A percentile compares a stretch with the other conserved stretches of the same genome.
These are phyloP conservation scores for Thalassiosira exigua DNA, from an alignment of 352 stramenopile species.

Conservation along the genomic window DNA sequence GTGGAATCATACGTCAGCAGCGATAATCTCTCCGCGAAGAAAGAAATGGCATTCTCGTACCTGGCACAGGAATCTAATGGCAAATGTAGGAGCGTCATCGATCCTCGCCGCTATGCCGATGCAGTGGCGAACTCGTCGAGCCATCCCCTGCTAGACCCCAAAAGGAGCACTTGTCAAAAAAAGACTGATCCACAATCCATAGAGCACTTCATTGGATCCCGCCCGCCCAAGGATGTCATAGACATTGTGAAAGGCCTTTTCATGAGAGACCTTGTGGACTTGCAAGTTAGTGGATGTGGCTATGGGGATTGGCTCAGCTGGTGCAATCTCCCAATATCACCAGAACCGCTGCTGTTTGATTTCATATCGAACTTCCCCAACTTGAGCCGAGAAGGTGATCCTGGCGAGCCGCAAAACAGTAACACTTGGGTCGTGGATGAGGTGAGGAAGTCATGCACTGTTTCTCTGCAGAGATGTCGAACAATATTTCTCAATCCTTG, in stretches of 20 bases:
- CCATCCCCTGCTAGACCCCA: slow-evolving; percentile 29
- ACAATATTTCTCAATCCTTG: slow-evolving; percentile 2
- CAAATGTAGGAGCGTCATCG: slow-evolving; percentile 44
- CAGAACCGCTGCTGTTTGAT: slow-evolving; percentile 47
- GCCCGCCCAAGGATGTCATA: slow-evolving; percentile 55
- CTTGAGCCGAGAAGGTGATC: slow-evolving; percentile 12
- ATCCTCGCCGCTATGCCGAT: slow-evolving; percentile 51
- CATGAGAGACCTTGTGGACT: slow-evolving; percentile 63
- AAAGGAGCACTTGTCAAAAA: background rate
- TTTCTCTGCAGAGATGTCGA: too few relatives aligned
- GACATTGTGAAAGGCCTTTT: slow-evolving; percentile 66
- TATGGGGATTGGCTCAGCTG: slow-evolving; percentile 66
- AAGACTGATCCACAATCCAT: slow-evolving; percentile 6
- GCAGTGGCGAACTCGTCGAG: slow-evolving; percentile 34
- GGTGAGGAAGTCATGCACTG: too few relatives aligned
- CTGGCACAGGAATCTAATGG: slow-evolving; percentile 22
- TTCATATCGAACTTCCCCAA: slow-evolving; percentile 46
- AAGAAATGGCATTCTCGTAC: slow-evolving; percentile 33
- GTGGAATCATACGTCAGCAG: slow-evolving; percentile 44
- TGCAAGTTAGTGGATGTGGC: slow-evolving; percentile 51
- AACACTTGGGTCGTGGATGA: slow-evolving; percentile 52
- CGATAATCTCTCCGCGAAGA: slow-evolving; percentile 22
- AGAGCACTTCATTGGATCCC: slow-evolving; percentile 30
- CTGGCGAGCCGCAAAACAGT: slow-evolving; percentile 27
- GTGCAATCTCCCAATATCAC: slow-evolving; percentile 51